Evolutionary conservation across 75 land plant species (phyloP), one percentile per base, ranked within the genome.

Genomic region (Chamaecyparis obtusa): DNA sequence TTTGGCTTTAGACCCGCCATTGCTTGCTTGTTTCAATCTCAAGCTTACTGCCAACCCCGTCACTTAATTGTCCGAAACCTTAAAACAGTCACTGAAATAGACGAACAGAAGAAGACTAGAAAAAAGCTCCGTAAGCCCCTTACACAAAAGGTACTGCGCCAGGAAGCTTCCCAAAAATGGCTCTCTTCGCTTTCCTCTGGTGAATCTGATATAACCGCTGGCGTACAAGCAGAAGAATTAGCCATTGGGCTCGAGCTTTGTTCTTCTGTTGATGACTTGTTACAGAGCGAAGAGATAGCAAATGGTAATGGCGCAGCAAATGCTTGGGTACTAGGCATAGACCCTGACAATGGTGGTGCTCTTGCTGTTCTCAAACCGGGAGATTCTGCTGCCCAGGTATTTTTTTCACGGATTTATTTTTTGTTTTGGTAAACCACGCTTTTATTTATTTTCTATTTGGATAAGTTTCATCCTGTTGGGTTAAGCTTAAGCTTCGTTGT

Each of bases 281-380:
- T 64, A 24, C 69, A 64, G 69, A 64, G 48, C 13, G 87, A 43
- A 35, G 46, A 39, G 85, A 67, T 86, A n/a, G 76, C 84, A 82
- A 14, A 32, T 56, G 74, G 36, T 10, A 64, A 35, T 36, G 74
- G 17, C 5, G 87, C 60, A 36, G 77, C 39, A 72, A 79, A 87
- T 51, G 91, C 81, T n/a, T 95, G 92, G 88, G 93, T 93, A 6
- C 39, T 97, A 24, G 98, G 99, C 13, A 85, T 97, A 82, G 99
- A 97, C 82, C 99, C 98, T 2, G 99, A 97, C 90, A 84, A 89
- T 46, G 89, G 90, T 30, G 98, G 99, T 5, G 98, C 99, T 11
- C n/a, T 97, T 67, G 98, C 98, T 21, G 85, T 96, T 41, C 89
- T 96, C 56, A 91, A 89, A 85, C 54, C 87, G 9, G 91, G 89